These are phyloP conservation scores for Vairimorpha apis DNA, from an alignment of 371 early-diverging fungal species.

Conservation along the genomic window DNA sequence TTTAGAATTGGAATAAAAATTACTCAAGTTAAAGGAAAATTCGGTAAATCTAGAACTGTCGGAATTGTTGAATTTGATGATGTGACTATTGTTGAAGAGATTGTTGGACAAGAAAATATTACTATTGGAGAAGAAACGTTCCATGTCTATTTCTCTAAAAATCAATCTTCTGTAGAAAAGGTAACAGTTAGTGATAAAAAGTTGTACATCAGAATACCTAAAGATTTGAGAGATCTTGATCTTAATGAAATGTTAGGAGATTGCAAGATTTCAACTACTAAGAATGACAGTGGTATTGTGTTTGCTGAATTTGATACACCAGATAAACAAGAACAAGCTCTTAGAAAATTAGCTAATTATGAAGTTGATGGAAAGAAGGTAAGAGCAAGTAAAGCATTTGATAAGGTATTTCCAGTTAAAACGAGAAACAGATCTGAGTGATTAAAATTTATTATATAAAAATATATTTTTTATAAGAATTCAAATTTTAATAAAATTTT, in stretches of 20 bases:
- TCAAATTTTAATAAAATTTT: too few species aligned
- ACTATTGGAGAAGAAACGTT: conserved; percentile 1
- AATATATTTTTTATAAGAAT: too few species aligned
- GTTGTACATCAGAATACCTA: conserved; percentile 26
- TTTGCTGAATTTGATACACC: conserved; percentile 29
- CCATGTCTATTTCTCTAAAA: conserved; percentile 17
- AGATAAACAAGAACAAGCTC: conserved; percentile 15
- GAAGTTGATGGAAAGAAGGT: conserved; percentile 15
- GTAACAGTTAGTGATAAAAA: conserved; percentile 25
- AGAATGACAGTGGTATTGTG: conserved; percentile 3
- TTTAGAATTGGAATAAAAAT: conserved; percentile 28
- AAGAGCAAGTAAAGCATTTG: conserved; percentile 21
- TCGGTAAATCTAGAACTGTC: neutral
- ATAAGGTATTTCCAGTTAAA: conserved; percentile 8
- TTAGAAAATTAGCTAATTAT: conserved; percentile 12
- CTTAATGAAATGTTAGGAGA: conserved; percentile 27
- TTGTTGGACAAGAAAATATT: neutral
- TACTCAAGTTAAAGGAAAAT: conserved; percentile 1
- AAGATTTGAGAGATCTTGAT: conserved; percentile 21
- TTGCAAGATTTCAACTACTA: conserved; percentile 29
- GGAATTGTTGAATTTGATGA: conserved; percentile 36
- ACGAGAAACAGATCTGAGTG: neutral
- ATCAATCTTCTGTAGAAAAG: conserved; percentile 6
- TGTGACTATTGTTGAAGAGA: conserved; percentile 15
- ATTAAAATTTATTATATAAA: too few species aligned